Conservation (phyloP, 1,284 basidiomycete genomes). For the Ustilago cynodontis region DNA sequence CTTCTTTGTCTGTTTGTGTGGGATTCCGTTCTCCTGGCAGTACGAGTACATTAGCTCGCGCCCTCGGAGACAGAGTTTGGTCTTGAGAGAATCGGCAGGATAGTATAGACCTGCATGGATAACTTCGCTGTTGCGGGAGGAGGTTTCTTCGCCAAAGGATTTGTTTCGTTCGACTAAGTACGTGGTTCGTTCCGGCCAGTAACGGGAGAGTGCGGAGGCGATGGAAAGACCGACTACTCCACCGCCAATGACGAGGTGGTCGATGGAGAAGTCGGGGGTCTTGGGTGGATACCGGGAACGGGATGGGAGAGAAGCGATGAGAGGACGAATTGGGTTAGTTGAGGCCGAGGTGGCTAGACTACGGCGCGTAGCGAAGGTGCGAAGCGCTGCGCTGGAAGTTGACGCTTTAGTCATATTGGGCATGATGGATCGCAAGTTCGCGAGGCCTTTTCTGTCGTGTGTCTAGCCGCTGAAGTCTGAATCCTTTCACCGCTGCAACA, state of each 20-base stretch:
- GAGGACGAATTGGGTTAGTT: slow-evolving; percentile 20
- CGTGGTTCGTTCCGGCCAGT: slow-evolving; percentile 80
- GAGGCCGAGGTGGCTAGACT: slow-evolving; percentile 26
- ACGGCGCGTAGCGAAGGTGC: slow-evolving; percentile 1
- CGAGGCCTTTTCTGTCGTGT: background rate
- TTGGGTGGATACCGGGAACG: slow-evolving; percentile 42
- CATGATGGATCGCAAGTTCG: background rate
- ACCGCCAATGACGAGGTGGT: slow-evolving; percentile 91
- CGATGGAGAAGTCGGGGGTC: slow-evolving; percentile 81
- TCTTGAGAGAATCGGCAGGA: slow-evolving; percentile 86
- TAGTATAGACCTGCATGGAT: slow-evolving; percentile 84
- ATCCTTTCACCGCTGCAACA: no score
- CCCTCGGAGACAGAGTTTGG: slow-evolving; percentile 86
- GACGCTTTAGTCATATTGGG: slow-evolving; percentile 8
- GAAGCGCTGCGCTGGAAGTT: slow-evolving; percentile 4
- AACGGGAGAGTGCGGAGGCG: slow-evolving; percentile 79
- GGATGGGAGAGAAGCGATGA: slow-evolving; percentile 49
- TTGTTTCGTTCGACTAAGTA: slow-evolving; percentile 86
- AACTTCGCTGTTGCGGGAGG: slow-evolving; percentile 93
- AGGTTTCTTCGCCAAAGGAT: slow-evolving; percentile 62
- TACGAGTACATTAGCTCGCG: slow-evolving; percentile 85
- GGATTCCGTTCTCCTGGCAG: slow-evolving; percentile 78
- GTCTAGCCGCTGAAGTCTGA: background rate
- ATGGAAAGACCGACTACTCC: slow-evolving; percentile 91
- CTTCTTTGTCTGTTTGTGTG: slow-evolving; percentile 83